phyloP scores from a whole-genome alignment of 2,329 filamentous ascomycete species.

The Xylariaceae sp. region DNA sequence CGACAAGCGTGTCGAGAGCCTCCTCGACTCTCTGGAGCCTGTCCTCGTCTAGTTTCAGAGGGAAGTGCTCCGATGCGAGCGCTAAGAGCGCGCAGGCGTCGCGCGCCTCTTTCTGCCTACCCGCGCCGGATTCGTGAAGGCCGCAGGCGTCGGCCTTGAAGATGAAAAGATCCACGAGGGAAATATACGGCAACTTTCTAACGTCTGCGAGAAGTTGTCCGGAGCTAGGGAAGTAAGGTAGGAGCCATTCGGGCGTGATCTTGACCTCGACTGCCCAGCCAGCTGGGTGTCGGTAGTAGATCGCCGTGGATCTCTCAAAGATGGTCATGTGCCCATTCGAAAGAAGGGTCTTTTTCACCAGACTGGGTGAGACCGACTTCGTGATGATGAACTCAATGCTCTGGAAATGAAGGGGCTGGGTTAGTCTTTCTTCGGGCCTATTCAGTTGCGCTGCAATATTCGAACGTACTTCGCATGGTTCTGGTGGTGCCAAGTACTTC shows the following conservation, averaged over 20 bases:
- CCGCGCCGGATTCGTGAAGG: constrained; percentile 18
- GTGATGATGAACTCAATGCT: constrained; percentile 21
- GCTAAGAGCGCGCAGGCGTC: constrained; percentile 17
- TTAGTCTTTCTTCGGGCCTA: constrained; percentile 1
- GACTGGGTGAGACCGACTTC: constrained; percentile 17
- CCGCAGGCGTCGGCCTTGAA: constrained; percentile 22
- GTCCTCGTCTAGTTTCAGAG: constrained; percentile 15
- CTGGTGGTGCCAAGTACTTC: constrained; percentile 16
- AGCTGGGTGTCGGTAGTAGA: constrained; percentile 18
- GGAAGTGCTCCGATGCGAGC: constrained; percentile 19
- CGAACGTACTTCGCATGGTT: constrained; percentile 14
- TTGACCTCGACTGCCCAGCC: constrained; percentile 19
- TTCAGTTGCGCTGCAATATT: background rate
- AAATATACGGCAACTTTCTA: constrained; percentile 16
- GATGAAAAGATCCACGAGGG: constrained; percentile 19
- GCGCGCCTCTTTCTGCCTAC: constrained; percentile 14
- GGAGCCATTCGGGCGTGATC: constrained; percentile 22
- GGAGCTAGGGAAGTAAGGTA: constrained; percentile 18
- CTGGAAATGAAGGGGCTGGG: background rate
- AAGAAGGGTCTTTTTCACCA: constrained; percentile 20
- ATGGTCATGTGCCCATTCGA: constrained; percentile 12
- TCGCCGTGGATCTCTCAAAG: constrained; percentile 14
- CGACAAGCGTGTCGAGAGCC: constrained; percentile 19
- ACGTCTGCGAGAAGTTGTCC: constrained; percentile 12
- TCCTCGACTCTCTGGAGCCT: constrained; percentile 18